Evolutionary conservation across 805 yeast species (phyloP), one percentile per base, ranked within the genome.

Genomic region (Lipomyces yamadae): DNA sequence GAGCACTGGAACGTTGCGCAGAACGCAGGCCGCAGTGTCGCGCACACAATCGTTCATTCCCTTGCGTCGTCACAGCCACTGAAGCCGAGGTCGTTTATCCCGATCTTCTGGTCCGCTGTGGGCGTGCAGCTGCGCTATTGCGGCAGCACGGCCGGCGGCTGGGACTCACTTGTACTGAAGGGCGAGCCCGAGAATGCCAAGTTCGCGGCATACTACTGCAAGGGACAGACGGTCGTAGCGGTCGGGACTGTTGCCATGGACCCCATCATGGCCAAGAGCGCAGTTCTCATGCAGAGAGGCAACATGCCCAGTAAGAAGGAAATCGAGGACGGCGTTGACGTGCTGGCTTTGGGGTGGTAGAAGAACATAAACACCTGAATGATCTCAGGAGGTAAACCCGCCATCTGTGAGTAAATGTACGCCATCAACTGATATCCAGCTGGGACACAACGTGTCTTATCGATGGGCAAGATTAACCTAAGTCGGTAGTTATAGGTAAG

Each of bases 1-100:
- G 65, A 62, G 50, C 65, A 62, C 45, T 62, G 65, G 65, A 54
- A 62, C 34, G 65, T 62, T 5, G 64, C 60, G 29, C 59, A 52
- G 29, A 42, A 58, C 37, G 50, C 39, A 4, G 61, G 53, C 50
- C 61, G 61, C 15, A 30, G 30, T 45, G 58, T 56, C n/a, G 58
- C 58, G 42, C 58, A 24, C 58, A n/a, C 29, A 11, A 56, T 56
- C 58, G 37, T 52, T 33, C 55, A 15, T 8, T 56, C 58, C 13
- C 58, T 35, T 2, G 37, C 18, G 24, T 32, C 58, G 2, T 33
- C 37, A 35, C 42, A 56, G 42, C 29, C 39, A n/a, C 58, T 18
- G 58, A 35, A 34, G 58, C 58, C 65, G 34, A 56, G 48, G 60
- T 24, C 65, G 6, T 57, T 56, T 48, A 57, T 55, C 8, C 65